phyloP scores from a whole-genome alignment of 2,329 filamentous ascomycete genomes.

The Madurella mycetomatis region DNA sequence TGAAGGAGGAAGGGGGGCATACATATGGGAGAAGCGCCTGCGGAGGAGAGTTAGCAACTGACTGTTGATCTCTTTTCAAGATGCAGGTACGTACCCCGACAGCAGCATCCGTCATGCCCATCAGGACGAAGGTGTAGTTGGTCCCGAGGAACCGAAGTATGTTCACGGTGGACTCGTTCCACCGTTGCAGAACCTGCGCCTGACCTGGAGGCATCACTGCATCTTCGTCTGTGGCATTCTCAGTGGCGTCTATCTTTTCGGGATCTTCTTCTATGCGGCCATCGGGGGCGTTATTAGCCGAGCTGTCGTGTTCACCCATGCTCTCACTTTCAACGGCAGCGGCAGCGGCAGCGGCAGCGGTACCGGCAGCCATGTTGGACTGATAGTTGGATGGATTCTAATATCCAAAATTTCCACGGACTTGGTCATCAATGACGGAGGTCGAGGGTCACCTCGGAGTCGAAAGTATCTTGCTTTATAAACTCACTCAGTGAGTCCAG shows the following conservation, averaged over 20 bases:
- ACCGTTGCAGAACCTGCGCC: slow-evolving; percentile 42
- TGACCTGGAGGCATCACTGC: background rate
- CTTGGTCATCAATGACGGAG: too few species aligned
- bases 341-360: too few species aligned
- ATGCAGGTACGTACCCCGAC: slow-evolving; percentile 46
- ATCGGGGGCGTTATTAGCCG: background rate
- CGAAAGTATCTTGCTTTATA: background rate
- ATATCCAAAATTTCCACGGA: background rate
- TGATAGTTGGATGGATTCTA: background rate
- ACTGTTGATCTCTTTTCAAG: too few species aligned
- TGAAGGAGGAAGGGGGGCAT: too few species aligned
- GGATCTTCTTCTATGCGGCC: background rate
- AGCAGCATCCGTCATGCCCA: slow-evolving; percentile 66
- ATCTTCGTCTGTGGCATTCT: slow-evolving; percentile 21
- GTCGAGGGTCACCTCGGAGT: background rate
- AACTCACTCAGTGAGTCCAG: background rate
- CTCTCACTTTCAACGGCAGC: background rate
- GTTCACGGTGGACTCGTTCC: slow-evolving; percentile 60
- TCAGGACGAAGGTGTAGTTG: slow-evolving; percentile 58
- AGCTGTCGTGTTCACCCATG: background rate
- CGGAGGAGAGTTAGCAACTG: slow-evolving; percentile 9
- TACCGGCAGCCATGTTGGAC: slow-evolving; percentile 6
- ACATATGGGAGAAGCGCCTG: slow-evolving; percentile 47
- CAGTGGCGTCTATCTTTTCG: slow-evolving; percentile 9
- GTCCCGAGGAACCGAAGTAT: slow-evolving; percentile 54